Conservation (phyloP, 208 protist genomes). For the Eutreptiella sp. region DNA sequence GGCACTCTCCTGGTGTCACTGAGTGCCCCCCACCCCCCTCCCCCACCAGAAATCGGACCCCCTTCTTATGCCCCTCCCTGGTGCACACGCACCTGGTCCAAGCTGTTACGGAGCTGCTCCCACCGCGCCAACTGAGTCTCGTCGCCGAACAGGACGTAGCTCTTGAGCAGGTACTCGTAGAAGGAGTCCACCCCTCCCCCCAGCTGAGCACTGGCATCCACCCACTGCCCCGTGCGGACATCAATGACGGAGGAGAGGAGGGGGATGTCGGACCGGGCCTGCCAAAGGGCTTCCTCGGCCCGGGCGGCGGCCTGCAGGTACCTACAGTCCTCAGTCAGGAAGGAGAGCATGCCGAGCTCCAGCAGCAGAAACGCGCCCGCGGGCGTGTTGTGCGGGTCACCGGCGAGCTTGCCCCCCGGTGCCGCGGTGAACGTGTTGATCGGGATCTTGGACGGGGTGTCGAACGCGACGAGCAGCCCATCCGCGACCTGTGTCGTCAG, state of each 20-base stretch:
- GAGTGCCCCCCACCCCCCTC: no score
- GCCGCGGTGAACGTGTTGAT: conserved; percentile 34
- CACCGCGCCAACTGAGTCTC: no score
- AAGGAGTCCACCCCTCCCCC: conserved; percentile 62
- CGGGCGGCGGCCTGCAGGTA: conserved; percentile 41
- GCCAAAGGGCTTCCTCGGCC: conserved; percentile 37
- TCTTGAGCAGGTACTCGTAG: conserved; percentile 79
- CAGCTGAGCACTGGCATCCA: conserved; percentile 34
- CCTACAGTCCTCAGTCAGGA: conserved; percentile 39
- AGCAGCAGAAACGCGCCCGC: conserved; percentile 51
- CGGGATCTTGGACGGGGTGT: conserved; percentile 59
- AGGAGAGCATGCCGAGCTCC: conserved; percentile 51
- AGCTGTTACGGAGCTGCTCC: no score
- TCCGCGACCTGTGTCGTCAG: conserved; percentile 30
- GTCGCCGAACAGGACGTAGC: conserved; percentile 53
- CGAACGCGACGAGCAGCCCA: conserved; percentile 45
- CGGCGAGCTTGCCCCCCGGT: conserved; percentile 1
- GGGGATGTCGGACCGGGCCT: conserved; percentile 27
- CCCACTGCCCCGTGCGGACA: conserved; percentile 36
- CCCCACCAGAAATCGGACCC: no score
- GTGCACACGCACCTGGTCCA: no score
- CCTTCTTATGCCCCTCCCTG: no score
- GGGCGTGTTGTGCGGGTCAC: conserved; percentile 32
- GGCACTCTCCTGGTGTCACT: no score
- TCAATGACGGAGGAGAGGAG: conserved; percentile 54